Conservation (phyloP, 2,329 filamentous ascomycete genomes). For the Chrysoporthe cubensis region DNA sequence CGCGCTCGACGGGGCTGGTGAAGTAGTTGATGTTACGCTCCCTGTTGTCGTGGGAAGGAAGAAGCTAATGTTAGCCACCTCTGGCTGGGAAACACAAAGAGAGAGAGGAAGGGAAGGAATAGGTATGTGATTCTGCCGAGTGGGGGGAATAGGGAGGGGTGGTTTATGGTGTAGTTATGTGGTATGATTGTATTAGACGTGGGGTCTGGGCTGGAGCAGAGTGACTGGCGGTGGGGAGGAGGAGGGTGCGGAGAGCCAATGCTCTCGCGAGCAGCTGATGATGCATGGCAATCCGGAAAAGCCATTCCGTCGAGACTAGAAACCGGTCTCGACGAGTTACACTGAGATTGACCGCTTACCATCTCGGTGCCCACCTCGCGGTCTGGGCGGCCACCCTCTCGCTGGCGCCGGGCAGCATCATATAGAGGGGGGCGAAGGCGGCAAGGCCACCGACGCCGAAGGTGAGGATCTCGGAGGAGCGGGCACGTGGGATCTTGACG, state of each 20-base stretch:
- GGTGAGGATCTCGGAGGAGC: conserved; percentile 53
- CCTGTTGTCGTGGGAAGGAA: background rate
- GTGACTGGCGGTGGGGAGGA: too few relatives aligned
- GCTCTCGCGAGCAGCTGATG: too few relatives aligned
- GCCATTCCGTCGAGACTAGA: too few relatives aligned
- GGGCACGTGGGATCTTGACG: conserved; percentile 54
- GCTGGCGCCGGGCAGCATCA: conserved; percentile 60
- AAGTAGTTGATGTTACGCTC: conserved; percentile 61
- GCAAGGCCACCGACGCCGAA: conserved; percentile 58
- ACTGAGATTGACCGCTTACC: conserved; percentile 36
- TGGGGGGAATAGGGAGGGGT: too few relatives aligned
- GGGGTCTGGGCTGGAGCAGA: too few relatives aligned
- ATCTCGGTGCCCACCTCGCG: conserved; percentile 61
- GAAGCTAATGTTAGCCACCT: background rate
- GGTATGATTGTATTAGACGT: background rate
- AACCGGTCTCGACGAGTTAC: background rate
- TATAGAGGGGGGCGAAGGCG: conserved; percentile 60
- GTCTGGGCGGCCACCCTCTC: conserved; percentile 59
- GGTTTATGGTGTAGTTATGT: too few relatives aligned
- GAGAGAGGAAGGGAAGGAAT: too few relatives aligned
- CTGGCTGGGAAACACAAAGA: background rate
- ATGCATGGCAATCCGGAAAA: too few relatives aligned
- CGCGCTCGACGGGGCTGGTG: conserved; percentile 49
- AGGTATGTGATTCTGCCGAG: too few relatives aligned
- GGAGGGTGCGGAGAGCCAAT: too few relatives aligned